phyloP scores from a whole-genome alignment of 352 stramenopile genomes.

The Detonula confervacea region DNA sequence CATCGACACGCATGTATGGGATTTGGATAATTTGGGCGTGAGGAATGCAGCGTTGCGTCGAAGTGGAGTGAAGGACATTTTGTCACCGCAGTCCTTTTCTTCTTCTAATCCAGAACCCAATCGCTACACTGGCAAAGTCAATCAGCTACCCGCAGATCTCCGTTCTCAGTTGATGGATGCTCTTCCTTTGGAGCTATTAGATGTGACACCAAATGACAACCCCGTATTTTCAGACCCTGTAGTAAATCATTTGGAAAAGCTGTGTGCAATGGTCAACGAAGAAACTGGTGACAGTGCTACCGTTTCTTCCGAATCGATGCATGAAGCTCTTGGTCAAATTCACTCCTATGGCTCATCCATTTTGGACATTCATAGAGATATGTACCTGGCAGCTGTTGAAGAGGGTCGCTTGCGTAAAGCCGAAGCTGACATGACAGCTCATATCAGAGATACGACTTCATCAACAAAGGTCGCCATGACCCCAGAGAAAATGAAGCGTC shows the following conservation, averaged over 20 bases:
- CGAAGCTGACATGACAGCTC: slow-evolving; percentile 72
- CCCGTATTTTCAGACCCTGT: slow-evolving; percentile 39
- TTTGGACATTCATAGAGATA: slow-evolving; percentile 79
- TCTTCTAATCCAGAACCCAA: slow-evolving; percentile 51
- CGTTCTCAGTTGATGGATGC: slow-evolving; percentile 59
- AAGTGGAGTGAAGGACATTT: slow-evolving; percentile 55
- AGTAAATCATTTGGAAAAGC: slow-evolving; percentile 47
- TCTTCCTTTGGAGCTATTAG: slow-evolving; percentile 69
- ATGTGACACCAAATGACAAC: slow-evolving; percentile 41
- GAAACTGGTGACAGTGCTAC: slow-evolving; percentile 20
- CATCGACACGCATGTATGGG: slow-evolving; percentile 88
- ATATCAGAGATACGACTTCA: slow-evolving; percentile 48
- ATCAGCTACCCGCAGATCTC: slow-evolving; percentile 62
- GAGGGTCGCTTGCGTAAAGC: slow-evolving; percentile 68
- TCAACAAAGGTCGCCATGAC: slow-evolving; percentile 53
- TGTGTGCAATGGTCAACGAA: slow-evolving; percentile 52
- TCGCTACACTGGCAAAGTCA: slow-evolving; percentile 66
- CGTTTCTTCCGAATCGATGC: slow-evolving; percentile 49
- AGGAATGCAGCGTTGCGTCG: slow-evolving; percentile 65
- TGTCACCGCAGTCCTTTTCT: slow-evolving; percentile 15
- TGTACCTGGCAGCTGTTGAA: slow-evolving; percentile 81
- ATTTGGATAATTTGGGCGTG: slow-evolving; percentile 78
- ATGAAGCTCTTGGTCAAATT: slow-evolving; percentile 64
- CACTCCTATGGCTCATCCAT: slow-evolving; percentile 66
- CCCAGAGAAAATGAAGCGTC: slow-evolving; percentile 70